Percentiles rank a stretch among this genome's conserved stretches.
Conservation (phyloP, 108 stramenopile species). For the Cyclostephanos tholiformis region DNA sequence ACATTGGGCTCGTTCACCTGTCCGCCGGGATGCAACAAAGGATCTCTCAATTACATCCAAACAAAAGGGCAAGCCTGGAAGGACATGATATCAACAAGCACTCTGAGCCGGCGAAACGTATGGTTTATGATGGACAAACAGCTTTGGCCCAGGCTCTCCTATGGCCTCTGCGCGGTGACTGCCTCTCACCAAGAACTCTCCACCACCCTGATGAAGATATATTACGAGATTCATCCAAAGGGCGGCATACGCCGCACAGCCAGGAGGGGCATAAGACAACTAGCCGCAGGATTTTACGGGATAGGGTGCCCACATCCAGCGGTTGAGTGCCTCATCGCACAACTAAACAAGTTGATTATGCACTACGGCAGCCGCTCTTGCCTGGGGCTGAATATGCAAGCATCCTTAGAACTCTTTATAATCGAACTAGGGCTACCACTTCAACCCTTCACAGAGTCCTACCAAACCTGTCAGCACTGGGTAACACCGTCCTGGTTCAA, state of each 20-base stretch:
- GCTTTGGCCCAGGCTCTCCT: constrained; percentile 21
- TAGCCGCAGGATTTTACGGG: constrained; percentile 8
- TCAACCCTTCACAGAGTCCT: not conserved
- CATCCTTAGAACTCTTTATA: not conserved
- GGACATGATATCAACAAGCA: not conserved
- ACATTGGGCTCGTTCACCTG: constrained; percentile 11
- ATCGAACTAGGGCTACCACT: not conserved
- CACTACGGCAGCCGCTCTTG: constrained; percentile 12
- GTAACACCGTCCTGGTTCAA: not conserved
- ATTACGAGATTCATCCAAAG: no score
- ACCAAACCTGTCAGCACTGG: not conserved
- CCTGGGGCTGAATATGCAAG: not conserved
- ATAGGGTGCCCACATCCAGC: constrained; percentile 2
- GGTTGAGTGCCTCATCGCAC: not conserved
- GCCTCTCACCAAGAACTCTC: not conserved
- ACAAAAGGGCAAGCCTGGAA: constrained; percentile 13
- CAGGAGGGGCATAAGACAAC: not conserved
- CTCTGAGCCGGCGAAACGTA: constrained; percentile 5
- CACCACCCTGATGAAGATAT: not conserved
- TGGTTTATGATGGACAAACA: constrained; percentile 11
- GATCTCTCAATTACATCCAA: not conserved
- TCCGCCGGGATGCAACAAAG: not conserved
- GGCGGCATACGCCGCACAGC: not conserved
- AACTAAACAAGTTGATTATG: constrained; percentile 11
- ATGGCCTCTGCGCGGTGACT: not conserved